Evolutionary conservation across 2,329 filamentous ascomycete species (phyloP), one percentile per base, ranked within the genome.

Genomic region (Pestalotiopsis sp.): DNA sequence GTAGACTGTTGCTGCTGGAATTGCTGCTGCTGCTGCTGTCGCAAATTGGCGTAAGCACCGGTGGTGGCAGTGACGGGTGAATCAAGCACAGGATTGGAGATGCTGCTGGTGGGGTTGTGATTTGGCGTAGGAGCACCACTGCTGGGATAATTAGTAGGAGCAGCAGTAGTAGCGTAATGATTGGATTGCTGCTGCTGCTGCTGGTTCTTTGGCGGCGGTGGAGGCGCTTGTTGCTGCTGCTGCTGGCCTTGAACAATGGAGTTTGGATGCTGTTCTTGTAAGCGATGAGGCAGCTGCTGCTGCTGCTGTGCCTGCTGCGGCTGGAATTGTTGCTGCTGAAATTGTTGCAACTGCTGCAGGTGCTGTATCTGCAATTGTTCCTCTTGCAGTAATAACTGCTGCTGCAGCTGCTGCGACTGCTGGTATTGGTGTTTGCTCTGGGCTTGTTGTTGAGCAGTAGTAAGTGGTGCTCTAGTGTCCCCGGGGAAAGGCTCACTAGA

Each of bases 401-500:
- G 74, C 64, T 76, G 78, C 55, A 75, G 77, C 64, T 72, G 73
- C 66, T 71, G 74, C 65, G 66, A 67, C 68, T 72, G 71, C 66
- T 74, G 74, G 63, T 76, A 69, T 65, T 73, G 71, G 41, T 69
- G 68, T 57, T 70, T 69, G 27, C 61, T 72, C 66, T 74, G 71
- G 20, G 70, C 72, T 23, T 73, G 60, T 39, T 68, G 60, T 62
- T 67, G 65, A 38, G 58, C 39, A 11, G 39, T n/a, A 49, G 60
- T 17, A 14, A 23, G 23, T 14, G 61, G n/a, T 60, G 67, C 55
- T 20, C 59, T 64, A 61, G 39, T 49, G 57, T 69, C 63, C 12
- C 25, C 63, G 4, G 59, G 64, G 20, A 85, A 85, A 72, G 83
- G 84, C 74, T 86, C 83, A 77, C 78, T 83, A 68, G 83, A 84